Base-by-base conservation (phyloP, 2,329 filamentous ascomycete genomes). In the Cordyceps tenuipes region DNA sequence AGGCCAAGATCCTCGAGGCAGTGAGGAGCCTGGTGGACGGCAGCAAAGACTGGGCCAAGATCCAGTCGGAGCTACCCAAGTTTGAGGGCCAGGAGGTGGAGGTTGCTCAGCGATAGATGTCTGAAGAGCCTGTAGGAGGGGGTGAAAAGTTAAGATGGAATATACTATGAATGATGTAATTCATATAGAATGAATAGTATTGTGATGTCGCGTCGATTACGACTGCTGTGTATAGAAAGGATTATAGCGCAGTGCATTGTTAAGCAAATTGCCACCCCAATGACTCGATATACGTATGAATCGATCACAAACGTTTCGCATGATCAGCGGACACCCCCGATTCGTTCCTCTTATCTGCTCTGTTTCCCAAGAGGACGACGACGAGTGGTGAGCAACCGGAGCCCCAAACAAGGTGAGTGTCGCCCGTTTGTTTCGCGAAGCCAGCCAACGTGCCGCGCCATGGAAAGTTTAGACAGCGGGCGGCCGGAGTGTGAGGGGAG, bases 41-140 rank as follows among this genome's bases (percentile, higher is more conserved):
- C 52, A 72, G 66, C 67, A 86, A 86, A 77, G 74, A 73, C 26
- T 87, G 84, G 84, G 72, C 76, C 64, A 87, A 96, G 69, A 79
- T 97, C 43, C 81, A 87, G 73, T 80, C 82, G 64, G 86, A 91
- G 69, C 79, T 97, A 67, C 93, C 93, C 31, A 85, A 86, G 63
- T 97, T 96, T 72, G 87, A 92, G 73, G 83, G 86, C 56, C 91
- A 96, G 76, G 85, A 88, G 70, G 71, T 78, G 19, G 81, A 83
- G 56, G 69, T 77, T 62, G 68, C 67, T 47, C 63, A 65, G 57
- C 73, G 71, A 63, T 75, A 57, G 44, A 49, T 29, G 41, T n/a
- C 8, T 31, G 17, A 3, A 4, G 39, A 26, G 10, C 17, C 3
- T 41, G 46, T 13, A 10, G 23, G 46, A 46, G 17, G 21, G 3